phyloP scores from a whole-genome alignment of 768 basidiomycete species.

The Crassisporium funariophilum region DNA sequence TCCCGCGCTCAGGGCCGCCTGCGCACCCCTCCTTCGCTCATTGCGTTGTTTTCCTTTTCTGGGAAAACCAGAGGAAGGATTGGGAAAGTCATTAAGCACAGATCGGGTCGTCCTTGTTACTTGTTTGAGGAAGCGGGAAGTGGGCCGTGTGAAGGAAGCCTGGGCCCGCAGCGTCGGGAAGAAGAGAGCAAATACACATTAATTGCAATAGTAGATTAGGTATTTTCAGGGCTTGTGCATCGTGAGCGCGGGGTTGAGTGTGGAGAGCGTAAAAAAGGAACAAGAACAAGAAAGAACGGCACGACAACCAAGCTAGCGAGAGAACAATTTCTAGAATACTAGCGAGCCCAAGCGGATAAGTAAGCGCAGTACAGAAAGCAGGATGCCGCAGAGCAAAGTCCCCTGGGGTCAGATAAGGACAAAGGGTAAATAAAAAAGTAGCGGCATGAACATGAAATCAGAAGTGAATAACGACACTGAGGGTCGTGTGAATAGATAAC shows the following conservation, averaged over 20 bases:
- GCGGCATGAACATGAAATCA: neutral
- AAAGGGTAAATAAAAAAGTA: too few relatives aligned
- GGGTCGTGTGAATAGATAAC: neutral
- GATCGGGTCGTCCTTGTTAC: too few relatives aligned
- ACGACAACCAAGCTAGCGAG: slow-evolving; percentile 4
- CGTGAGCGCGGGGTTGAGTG: slow-evolving; percentile 9
- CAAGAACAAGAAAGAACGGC: neutral
- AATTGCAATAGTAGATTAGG: slow-evolving; percentile 23
- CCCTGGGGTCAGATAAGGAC: too few relatives aligned
- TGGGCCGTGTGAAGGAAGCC: too few relatives aligned
- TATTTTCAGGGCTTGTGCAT: slow-evolving; percentile 17
- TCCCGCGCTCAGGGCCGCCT: slow-evolving; percentile 10
- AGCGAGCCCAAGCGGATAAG: neutral
- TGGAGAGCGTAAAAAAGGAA: slow-evolving; percentile 2
- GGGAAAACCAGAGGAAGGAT: too few relatives aligned
- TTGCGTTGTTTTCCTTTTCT: too few relatives aligned
- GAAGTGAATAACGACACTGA: neutral
- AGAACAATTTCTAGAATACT: neutral
- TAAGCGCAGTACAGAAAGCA: neutral
- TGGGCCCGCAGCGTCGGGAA: too few relatives aligned
- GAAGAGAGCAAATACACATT: slow-evolving; percentile 21
- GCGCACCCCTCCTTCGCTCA: too few relatives aligned
- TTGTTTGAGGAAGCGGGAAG: too few relatives aligned
- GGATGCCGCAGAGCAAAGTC: neutral
- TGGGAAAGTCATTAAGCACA: too few relatives aligned